A percentile compares a stretch with the other conserved stretches of the same genome.
These are phyloP conservation scores for Lactuca saligna DNA, from an alignment of 129 eudicot species.

Conservation along the genomic window DNA sequence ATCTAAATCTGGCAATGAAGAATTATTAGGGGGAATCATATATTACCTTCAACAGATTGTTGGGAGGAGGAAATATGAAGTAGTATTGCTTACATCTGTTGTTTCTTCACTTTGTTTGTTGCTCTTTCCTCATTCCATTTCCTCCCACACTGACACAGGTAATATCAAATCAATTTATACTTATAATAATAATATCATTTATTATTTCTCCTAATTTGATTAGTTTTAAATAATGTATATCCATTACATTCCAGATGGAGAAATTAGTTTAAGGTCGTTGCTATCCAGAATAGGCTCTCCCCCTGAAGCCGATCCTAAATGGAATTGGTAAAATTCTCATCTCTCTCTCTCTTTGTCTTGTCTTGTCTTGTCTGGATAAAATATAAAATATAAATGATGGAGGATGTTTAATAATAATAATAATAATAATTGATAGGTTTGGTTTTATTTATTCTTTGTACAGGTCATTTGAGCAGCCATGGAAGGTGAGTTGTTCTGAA, in stretches of 20 bases:
- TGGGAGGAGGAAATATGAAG: constrained; percentile 43
- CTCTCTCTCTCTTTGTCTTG: too few species aligned
- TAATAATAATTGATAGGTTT: background rate
- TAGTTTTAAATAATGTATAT: constrained; percentile 2
- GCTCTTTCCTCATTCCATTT: constrained; percentile 35
- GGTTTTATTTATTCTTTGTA: background rate
- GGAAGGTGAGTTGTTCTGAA: constrained; percentile 42
- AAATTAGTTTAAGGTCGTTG: constrained; percentile 40
- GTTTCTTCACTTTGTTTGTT: constrained; percentile 76
- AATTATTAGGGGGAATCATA: constrained; percentile 49
- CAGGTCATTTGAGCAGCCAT: constrained; percentile 77
- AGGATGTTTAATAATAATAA: too few species aligned
- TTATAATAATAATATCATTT: too few species aligned
- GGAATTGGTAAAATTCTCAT: constrained; percentile 74
- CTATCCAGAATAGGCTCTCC: constrained; percentile 66
- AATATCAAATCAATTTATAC: too few species aligned
- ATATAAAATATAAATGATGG: too few species aligned
- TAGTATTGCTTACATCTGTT: constrained; percentile 63
- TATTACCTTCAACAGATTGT: constrained; percentile 71
- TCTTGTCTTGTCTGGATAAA: too few species aligned
- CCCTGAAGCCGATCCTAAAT: constrained; percentile 60
- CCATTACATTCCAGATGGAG: constrained; percentile 29
- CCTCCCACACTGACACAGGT: constrained; percentile 8
- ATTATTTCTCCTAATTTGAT: too few species aligned
- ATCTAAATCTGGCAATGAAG: constrained; percentile 40